These are phyloP conservation scores for Alternaria triticimaculans DNA, from an alignment of 2,329 filamentous ascomycete species.

Conservation along the genomic window DNA sequence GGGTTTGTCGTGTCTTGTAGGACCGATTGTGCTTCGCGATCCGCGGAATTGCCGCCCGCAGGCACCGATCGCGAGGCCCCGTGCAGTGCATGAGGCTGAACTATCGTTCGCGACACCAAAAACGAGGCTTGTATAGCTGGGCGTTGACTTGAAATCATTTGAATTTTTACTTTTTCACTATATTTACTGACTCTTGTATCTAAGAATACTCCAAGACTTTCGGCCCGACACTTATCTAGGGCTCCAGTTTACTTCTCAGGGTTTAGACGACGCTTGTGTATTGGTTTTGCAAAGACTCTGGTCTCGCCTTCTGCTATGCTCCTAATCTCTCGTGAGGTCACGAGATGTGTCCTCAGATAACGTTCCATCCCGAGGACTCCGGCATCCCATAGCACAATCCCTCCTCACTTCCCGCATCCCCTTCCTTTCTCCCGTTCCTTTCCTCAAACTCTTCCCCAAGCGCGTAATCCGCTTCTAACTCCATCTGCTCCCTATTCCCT, in stretches of 20 bases:
- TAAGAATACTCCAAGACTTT: background rate
- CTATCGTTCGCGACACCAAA: background rate
- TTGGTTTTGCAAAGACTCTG: background rate
- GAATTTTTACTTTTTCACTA: background rate
- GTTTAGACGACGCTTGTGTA: background rate
- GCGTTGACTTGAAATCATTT: background rate
- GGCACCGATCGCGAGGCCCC: background rate
- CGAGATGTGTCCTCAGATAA: background rate
- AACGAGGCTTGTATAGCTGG: background rate
- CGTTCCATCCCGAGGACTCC: background rate
- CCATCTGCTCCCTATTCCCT: background rate
- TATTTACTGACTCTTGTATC: background rate
- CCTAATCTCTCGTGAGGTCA: background rate
- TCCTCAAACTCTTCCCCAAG: background rate
- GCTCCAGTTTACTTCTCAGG: background rate
- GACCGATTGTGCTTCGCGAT: conserved; percentile 12
- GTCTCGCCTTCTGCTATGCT: background rate
- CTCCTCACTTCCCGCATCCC: background rate
- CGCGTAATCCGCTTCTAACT: background rate
- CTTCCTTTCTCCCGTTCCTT: background rate
- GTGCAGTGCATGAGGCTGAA: conserved; percentile 1
- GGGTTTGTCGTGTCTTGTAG: conserved; percentile 4
- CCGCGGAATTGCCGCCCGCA: background rate
- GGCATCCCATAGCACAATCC: background rate
- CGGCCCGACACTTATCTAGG: background rate